Evolutionary conservation across 768 basidiomycete species (phyloP), one percentile per base, ranked within the genome.

Genomic region (Suillus discolor): DNA sequence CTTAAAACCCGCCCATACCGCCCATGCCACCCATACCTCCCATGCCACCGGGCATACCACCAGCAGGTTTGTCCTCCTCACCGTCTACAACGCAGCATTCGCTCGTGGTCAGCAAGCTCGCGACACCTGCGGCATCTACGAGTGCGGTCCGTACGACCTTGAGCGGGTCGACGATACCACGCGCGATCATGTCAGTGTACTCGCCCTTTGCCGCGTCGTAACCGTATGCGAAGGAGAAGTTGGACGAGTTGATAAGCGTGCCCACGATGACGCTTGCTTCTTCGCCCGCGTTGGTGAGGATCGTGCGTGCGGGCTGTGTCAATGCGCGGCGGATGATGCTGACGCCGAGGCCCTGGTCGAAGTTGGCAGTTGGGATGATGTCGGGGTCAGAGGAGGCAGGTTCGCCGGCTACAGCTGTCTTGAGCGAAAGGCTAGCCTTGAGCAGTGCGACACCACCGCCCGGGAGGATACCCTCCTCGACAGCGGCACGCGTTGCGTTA

Each of bases 381-480:
- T 86, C 87, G 44, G 89, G 85, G 71, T 86, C 83, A 3, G 87
- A 77, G 18, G 83, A 82, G 8, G 83, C 77, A 0, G 87, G 84
- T 41, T 78, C 75, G 3, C 82, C 80, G 1, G 86, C 83, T 20
- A 83, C 79, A 38, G 78, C 79, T 45, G 89, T 89, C 13, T 85
- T 69, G 55, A 96, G 87, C 65, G 90, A 83, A 44, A 91, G 82
- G 31, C 86, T 88, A 4, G 94, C 93, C 79, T 95, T 94, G 74
- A 97, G 87, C 28, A 97, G 87, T 34, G 97, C 96, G 39, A 94
- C 89, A 77, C 96, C 96, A 73, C 97, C 97, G 53, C 97, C 97
- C 62, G 97, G 97, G 41, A 99, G 90, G 73, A 98, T 97, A 75
- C 97, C 97, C 79, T 99, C 96, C 81, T 98, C 97, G 38, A 99